Base-by-base conservation (phyloP, 176 grass and related monocot genomes). In the Coix lacrymajobi region DNA sequence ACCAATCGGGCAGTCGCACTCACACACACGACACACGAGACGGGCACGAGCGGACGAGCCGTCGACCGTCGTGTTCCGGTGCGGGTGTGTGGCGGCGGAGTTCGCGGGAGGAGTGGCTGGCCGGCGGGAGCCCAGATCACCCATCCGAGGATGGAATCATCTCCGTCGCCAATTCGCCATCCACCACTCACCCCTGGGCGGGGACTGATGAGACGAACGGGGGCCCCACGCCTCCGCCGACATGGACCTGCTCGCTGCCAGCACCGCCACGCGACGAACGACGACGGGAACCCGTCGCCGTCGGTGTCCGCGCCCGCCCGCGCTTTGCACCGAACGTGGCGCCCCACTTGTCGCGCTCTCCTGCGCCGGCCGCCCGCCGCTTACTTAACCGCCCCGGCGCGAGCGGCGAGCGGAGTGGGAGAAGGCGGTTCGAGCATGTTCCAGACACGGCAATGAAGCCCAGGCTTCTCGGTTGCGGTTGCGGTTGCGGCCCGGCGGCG, bases 311-410 rank as follows among this genome's bases (percentile, higher is more conserved):
- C 62, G 26, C 31, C 68, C 69, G 26, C 26, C 68, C 62, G 26
- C 44, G 11, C 66, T 66, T 73, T 86, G 67, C 84, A 20, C 28
- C 15, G 79, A 79, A 90, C 79, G 66, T 83, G 88, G 79, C 79
- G 46, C 13, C 19, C 58, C 30, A 40, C 83, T 74, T 83, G 79
- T 19, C 33, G 37, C 67, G 66, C 68, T 40, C 6, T 14, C 2
- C 57, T 25, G 11, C 43, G 33, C n/a, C 3, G 15, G 5, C 8
- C 65, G 62, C 6, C 41, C 6, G 24, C 72, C 54, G 54, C 1
- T n/a, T 79, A 83, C 88, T 74, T 90, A 90, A 75, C 78, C 11
- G 68, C 77, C 15, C 14, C 40, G 7, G 69, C 69, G n/a, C n/a
- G n/a, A n/a, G n/a, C n/a, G n/a, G 7, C 69, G 24, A 17, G 40